Conservation (phyloP, 768 basidiomycete species). For the Hypsizygus marmoreus region DNA sequence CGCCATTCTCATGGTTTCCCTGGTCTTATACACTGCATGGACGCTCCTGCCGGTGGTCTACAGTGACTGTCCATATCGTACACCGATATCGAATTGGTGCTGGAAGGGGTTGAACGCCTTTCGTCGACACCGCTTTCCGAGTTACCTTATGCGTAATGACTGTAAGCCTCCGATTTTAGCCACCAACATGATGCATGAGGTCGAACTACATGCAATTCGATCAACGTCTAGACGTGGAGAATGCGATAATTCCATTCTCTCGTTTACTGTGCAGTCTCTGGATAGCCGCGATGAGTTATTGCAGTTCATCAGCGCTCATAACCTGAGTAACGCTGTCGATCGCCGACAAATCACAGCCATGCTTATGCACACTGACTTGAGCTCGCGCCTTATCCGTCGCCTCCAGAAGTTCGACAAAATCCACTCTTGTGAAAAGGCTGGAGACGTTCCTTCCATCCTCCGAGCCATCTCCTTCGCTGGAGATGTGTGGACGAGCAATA, state of each 20-base stretch:
- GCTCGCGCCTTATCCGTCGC: background rate
- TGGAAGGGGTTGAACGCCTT: background rate
- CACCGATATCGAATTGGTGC: background rate
- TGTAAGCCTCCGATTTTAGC: too few relatives aligned
- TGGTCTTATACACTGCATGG: background rate
- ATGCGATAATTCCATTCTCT: background rate
- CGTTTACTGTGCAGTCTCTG: conserved; percentile 1
- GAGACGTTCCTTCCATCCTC: background rate
- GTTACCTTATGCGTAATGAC: too few relatives aligned
- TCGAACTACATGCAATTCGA: background rate
- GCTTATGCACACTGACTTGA: conserved; percentile 2
- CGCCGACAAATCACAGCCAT: background rate
- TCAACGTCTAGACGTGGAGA: background rate
- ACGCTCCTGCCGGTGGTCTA: background rate
- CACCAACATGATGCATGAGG: background rate
- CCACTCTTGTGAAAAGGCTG: background rate
- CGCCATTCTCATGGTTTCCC: background rate
- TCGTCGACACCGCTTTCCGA: background rate
- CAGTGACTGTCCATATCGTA: conserved; percentile 1
- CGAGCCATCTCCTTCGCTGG: background rate
- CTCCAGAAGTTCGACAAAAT: background rate
- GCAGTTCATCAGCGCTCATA: background rate
- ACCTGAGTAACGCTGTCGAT: background rate
- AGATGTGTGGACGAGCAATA: background rate
- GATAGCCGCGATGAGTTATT: background rate